Conservation (phyloP, 768 basidiomycete species). For the Russula sp. region DNA sequence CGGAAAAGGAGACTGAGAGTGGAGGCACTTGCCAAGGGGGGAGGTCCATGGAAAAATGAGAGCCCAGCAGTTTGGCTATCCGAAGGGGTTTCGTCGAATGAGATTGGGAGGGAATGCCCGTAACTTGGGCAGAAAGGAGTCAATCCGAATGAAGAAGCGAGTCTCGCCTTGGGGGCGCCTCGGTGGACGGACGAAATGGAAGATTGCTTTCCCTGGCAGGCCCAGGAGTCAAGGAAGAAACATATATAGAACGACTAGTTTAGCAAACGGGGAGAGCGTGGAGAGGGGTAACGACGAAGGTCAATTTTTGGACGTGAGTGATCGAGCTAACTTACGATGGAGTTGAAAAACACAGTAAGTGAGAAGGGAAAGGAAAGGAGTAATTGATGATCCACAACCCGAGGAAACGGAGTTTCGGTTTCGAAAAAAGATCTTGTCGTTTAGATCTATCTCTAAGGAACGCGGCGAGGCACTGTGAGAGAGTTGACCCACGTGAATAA, state of each 20-base stretch:
- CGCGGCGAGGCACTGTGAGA: neutral
- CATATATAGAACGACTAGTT: neutral
- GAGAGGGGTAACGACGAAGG: neutral
- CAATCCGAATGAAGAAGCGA: constrained; percentile 17
- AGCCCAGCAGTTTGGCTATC: constrained; percentile 3
- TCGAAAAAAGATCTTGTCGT: constrained; percentile 2
- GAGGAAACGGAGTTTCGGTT: constrained; percentile 10
- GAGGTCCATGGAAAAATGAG: neutral
- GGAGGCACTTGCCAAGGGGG: neutral
- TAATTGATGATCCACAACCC: constrained; percentile 18
- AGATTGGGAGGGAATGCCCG: neutral
- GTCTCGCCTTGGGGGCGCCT: constrained; percentile 3
- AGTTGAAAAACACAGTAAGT: neutral
- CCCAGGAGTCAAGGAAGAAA: neutral
- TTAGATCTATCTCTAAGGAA: constrained; percentile 23
- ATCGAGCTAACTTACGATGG: neutral
- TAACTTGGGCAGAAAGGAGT: constrained; percentile 25
- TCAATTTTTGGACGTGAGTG: neutral
- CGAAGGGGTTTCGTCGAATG: constrained; percentile 7
- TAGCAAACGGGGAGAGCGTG: neutral
- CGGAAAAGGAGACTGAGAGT: constrained; percentile 7
- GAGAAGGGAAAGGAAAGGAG: neutral
- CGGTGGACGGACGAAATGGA: constrained; percentile 6
- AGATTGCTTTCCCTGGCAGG: constrained; percentile 7
- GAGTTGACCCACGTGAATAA: constrained; percentile 8